phyloP scores from a whole-genome alignment of 164 flowering plant species.

The Vitis rotundifolia region DNA sequence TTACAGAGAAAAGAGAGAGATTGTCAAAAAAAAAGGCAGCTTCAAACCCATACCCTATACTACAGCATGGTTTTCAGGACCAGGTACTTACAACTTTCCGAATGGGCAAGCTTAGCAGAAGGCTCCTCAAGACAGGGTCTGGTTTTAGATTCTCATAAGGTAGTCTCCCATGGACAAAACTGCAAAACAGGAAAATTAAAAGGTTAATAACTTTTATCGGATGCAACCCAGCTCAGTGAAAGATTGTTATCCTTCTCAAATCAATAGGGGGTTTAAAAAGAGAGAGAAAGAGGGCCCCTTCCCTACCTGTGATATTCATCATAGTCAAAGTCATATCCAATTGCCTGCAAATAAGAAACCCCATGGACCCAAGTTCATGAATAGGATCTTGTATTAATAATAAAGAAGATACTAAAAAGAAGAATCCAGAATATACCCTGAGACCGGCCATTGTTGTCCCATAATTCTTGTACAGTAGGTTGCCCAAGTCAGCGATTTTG shows the following conservation, averaged over 20 bases:
- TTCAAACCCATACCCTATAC: background rate
- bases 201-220: background rate
- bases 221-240: too few species aligned
- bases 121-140: constrained; percentile 57
- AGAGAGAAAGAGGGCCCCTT: background rate
- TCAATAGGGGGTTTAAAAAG: background rate
- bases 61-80: background rate
- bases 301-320: constrained; percentile 65
- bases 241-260: too few species aligned
- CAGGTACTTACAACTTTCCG: constrained; percentile 56
- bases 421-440: constrained; percentile 41
- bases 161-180: constrained; percentile 65
- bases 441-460: constrained; percentile 88
- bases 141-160: constrained; percentile 66
- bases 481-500: constrained; percentile 39
- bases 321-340: constrained; percentile 71
- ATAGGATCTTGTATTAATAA: too few species aligned
- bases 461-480: constrained; percentile 57
- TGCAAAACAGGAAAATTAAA: constrained; percentile 24
- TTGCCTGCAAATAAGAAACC: constrained; percentile 43
- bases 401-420: background rate
- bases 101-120: constrained; percentile 52
- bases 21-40: background rate
- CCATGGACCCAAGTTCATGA: background rate
- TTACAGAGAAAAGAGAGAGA: background rate